Evolutionary conservation across 2,329 filamentous ascomycete species (phyloP), one percentile per base, ranked within the genome.

Genomic region (Zymoseptoria brevis): DNA sequence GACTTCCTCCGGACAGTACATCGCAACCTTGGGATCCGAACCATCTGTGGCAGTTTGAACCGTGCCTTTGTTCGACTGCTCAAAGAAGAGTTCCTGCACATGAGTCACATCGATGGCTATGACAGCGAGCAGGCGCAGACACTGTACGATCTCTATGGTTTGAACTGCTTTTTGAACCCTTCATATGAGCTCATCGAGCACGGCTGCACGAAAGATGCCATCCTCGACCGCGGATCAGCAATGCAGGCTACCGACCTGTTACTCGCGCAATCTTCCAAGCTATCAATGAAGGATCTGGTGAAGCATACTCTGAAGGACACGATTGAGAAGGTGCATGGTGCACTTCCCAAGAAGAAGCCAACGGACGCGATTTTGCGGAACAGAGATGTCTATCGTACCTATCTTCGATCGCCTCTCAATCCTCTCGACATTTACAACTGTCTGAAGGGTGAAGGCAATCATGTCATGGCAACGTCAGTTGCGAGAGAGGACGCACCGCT

Each of bases 301-400:
- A 97, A 96, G 72, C 94, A 91, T 16, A 90, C 97, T 58, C 79
- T 99, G 57, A 95, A 93, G 72, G 84, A 81, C 16, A 90, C 91
- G 0, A 94, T 99, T 60, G 94, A 99, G 60, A 91, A 92, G 66
- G 90, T 99, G 75, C 92, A 97, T 71, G 86, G 90, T 65, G 87
- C 89, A 4, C 87, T 97, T 57, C 90, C 90, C 1, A 75, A 78
- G 19, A 84, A 87, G 26, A 96, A 92, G 72, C 84, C 87, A 11
- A 88, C 87, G 1, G 84, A 89, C 4, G 86, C 91, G 62, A 87
- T 96, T 74, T 82, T 87, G n/a, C 87, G 94, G 72, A 99, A 99
- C 73, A 81, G 90, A 58, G 87, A 90, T 57, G 86, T 96, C 63
- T 87, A 94, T 58, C 88, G 85, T 3, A 83, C 89, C 26, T 94